A percentile compares a stretch with the other conserved stretches of the same genome.
Conservation (phyloP, 257 asterid genomes). For the Vinca minor region DNA sequence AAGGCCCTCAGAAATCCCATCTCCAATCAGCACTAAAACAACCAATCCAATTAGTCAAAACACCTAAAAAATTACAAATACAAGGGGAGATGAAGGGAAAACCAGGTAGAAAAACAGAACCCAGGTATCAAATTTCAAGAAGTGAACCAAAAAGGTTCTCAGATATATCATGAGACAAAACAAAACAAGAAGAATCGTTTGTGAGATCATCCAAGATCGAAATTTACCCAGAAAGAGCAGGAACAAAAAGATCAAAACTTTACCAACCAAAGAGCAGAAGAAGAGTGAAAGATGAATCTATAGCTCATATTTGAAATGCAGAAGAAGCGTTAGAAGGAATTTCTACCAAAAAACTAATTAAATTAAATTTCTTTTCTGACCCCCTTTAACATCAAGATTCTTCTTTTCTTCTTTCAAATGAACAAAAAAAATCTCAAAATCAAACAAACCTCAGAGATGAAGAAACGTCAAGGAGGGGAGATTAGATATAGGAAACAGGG, state of each 20-base stretch:
- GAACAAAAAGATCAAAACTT: constrained; percentile 12
- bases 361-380: constrained; percentile 10
- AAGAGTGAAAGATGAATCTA: constrained; percentile 53
- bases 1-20: neutral
- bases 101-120: constrained; percentile 7
- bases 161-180: constrained; percentile 6
- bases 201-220: constrained; percentile 1
- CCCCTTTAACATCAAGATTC: constrained; percentile 7
- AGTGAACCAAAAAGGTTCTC: constrained; percentile 1
- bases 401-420: constrained; percentile 2
- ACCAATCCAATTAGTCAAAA: constrained; percentile 8
- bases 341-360: constrained; percentile 13
- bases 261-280: constrained; percentile 49
- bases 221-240: no score
- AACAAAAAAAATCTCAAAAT: constrained; percentile 4
- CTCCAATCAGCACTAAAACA: constrained; percentile 6
- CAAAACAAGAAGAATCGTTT: neutral
- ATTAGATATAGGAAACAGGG: constrained; percentile 11
- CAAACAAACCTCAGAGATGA: constrained; percentile 35
- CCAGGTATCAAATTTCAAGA: neutral
- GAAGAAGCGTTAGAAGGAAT: constrained; percentile 19
- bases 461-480: constrained; percentile 4
- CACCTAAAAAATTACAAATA: neutral
- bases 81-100: neutral
- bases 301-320: constrained; percentile 46